A percentile compares a stretch with the other conserved stretches of the same genome.
phyloP scores from a whole-genome alignment of 371 early-diverging fungal species.

The Parasitella parasitica region DNA sequence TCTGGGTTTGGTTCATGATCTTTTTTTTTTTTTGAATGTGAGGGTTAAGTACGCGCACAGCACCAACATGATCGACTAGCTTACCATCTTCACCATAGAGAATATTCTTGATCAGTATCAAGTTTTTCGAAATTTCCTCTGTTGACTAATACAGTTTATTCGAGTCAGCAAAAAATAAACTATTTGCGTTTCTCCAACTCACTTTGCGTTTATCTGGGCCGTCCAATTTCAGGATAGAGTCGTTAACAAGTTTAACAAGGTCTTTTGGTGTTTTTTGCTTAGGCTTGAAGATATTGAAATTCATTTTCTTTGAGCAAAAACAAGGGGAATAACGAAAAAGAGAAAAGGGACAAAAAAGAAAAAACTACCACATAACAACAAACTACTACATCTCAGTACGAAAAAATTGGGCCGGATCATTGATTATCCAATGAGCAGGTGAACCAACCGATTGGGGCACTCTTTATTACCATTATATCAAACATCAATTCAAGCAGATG shows the following conservation, averaged over 20 bases:
- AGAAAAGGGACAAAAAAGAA: constrained; percentile 2
- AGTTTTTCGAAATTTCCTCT: constrained; percentile 94
- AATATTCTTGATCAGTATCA: constrained; percentile 88
- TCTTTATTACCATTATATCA: no score
- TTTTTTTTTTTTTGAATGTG: constrained; percentile 20
- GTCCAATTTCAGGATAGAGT: constrained; percentile 74
- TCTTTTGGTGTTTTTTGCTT: constrained; percentile 91
- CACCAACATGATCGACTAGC: background rate
- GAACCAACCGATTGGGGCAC: background rate
- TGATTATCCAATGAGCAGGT: background rate
- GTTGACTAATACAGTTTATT: constrained; percentile 65
- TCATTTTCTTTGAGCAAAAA: constrained; percentile 19
- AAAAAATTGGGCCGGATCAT: background rate
- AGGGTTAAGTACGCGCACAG: background rate
- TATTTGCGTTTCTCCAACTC: constrained; percentile 4
- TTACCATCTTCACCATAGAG: constrained; percentile 91
- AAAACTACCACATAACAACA: background rate
- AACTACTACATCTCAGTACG: background rate
- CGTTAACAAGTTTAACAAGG: constrained; percentile 83
- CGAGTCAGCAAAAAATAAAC: background rate
- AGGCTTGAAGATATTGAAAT: constrained; percentile 72
- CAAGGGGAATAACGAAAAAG: constrained; percentile 8
- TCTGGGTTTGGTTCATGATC: constrained; percentile 91
- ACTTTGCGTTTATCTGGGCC: constrained; percentile 67
- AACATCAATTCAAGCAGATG: background rate